Conservation (phyloP, 768 basidiomycete species). For the Leccinum truebloodii region DNA sequence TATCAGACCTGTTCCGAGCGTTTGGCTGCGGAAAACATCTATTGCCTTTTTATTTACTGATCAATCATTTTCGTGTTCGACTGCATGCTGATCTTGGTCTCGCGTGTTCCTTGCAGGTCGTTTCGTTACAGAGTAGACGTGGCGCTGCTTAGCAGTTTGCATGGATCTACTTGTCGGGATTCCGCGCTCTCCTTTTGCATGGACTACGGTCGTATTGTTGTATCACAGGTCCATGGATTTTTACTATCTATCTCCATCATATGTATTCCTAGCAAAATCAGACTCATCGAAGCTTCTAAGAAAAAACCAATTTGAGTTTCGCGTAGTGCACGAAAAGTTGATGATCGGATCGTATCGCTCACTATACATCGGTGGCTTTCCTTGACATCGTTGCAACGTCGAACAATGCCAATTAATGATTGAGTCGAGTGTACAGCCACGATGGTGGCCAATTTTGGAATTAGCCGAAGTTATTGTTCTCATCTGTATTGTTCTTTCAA, state of each 20-base stretch:
- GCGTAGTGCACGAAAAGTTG: not conserved
- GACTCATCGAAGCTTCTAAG: not conserved
- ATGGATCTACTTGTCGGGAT: not conserved
- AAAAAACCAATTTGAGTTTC: not conserved
- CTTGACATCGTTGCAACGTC: not conserved
- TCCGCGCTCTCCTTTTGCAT: slow-evolving; percentile 5
- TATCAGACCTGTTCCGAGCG: slow-evolving; percentile 81
- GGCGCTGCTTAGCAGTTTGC: not conserved
- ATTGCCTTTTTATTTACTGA: slow-evolving; percentile 61
- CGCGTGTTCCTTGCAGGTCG: slow-evolving; percentile 9
- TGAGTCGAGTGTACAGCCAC: slow-evolving; percentile 15
- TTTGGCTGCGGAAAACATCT: slow-evolving; percentile 54
- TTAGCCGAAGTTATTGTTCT: slow-evolving; percentile 30
- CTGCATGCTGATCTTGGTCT: slow-evolving; percentile 11
- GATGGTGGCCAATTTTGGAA: not conserved
- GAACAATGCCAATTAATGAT: not conserved
- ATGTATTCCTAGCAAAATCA: slow-evolving; percentile 17
- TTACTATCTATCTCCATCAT: not conserved
- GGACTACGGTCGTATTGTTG: slow-evolving; percentile 19
- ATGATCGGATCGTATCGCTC: not conserved
- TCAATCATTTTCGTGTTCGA: not conserved
- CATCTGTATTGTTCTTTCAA: slow-evolving; percentile 22
- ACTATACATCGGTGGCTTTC: not conserved
- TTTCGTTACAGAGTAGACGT: not conserved
- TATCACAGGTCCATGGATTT: slow-evolving; percentile 10